Percentiles rank a stretch among this genome's conserved stretches.
Evolutionary conservation across 768 basidiomycete genomes (phyloP).

Genomic region (Boletus huronensis): DNA sequence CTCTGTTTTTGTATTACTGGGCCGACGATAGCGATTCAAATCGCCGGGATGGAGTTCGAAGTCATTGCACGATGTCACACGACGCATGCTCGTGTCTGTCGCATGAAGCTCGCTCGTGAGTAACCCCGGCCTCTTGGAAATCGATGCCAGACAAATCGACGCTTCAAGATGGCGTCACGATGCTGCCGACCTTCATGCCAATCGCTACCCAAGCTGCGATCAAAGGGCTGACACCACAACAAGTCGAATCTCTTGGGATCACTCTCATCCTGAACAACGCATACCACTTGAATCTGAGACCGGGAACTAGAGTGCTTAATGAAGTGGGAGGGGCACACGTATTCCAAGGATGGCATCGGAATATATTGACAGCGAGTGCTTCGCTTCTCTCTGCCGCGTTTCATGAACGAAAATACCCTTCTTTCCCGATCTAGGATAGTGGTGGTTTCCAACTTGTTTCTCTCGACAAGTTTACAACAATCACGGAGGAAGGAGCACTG

Average conservation of each 20-base stretch:
- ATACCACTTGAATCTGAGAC: slow-evolving; percentile 85
- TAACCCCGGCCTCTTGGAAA: slow-evolving; percentile 1
- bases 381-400: background rate
- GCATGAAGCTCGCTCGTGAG: slow-evolving; percentile 80
- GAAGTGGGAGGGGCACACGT: slow-evolving; percentile 82
- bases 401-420: background rate
- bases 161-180: slow-evolving; percentile 66
- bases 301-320: slow-evolving; percentile 69
- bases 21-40: no score
- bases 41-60: slow-evolving; percentile 69
- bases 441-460: slow-evolving; percentile 90
- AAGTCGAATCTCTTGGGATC: slow-evolving; percentile 77
- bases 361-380: slow-evolving; percentile 70
- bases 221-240: slow-evolving; percentile 84
- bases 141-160: background rate
- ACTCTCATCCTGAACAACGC: slow-evolving; percentile 88
- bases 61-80: slow-evolving; percentile 77
- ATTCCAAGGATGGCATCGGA: slow-evolving; percentile 86
- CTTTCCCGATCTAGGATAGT: slow-evolving; percentile 55
- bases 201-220: slow-evolving; percentile 91
- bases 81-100: slow-evolving; percentile 79
- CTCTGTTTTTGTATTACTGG: background rate
- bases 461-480: slow-evolving; percentile 75
- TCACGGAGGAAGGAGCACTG: slow-evolving; percentile 86
- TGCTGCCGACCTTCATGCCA: slow-evolving; percentile 91